A percentile compares a stretch with the other conserved stretches of the same genome.
These are phyloP conservation scores for Ballota nigra DNA, from an alignment of 257 asterid species.

Conservation along the genomic window DNA sequence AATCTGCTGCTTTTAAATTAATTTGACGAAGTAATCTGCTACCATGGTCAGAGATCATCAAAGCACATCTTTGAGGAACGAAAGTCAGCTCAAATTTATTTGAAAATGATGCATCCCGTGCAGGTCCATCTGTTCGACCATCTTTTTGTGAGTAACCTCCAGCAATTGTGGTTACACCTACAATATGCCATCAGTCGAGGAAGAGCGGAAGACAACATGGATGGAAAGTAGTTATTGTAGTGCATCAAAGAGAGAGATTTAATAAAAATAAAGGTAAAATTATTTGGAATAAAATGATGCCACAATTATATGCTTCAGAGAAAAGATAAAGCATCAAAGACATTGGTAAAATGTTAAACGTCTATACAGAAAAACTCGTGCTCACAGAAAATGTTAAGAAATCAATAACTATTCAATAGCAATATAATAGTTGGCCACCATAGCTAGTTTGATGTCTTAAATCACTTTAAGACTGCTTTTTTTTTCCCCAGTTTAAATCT, in stretches of 20 bases:
- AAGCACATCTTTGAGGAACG: slow-evolving; percentile 63
- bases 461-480: neutral
- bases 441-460: neutral
- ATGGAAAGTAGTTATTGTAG: neutral
- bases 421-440: neutral
- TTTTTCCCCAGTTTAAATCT: neutral
- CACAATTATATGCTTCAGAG: neutral
- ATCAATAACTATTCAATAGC: neutral
- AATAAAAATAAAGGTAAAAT: neutral
- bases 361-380: neutral
- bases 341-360: neutral
- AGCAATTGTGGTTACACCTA: slow-evolving; percentile 91
- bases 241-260: neutral
- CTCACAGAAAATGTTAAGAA: neutral
- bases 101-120: slow-evolving; percentile 70
- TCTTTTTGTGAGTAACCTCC: slow-evolving; percentile 61
- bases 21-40: slow-evolving; percentile 65
- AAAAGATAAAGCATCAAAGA: slow-evolving; percentile 2
- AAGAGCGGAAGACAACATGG: slow-evolving; percentile 2
- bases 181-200: slow-evolving; percentile 7
- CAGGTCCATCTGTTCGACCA: slow-evolving; percentile 73
- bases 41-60: slow-evolving; percentile 72
- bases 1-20: slow-evolving; percentile 63
- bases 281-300: neutral
- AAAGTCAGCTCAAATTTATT: slow-evolving; percentile 51